Conservation (phyloP, 2,329 filamentous ascomycete species). For the Aspergillus niger region DNA sequence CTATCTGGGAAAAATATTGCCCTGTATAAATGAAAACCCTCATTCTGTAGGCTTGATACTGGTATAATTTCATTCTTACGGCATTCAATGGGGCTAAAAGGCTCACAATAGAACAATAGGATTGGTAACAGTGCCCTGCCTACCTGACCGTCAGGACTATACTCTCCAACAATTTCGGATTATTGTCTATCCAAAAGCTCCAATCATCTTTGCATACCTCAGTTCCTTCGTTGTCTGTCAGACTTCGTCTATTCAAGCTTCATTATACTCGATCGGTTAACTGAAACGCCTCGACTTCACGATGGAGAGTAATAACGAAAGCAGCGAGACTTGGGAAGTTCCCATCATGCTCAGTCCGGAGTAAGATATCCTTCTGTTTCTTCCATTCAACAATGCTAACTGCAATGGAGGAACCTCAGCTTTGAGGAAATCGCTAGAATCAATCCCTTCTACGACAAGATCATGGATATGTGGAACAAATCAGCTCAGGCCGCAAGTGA, state of each 20-base stretch:
- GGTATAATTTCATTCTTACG: background rate
- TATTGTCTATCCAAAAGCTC: background rate
- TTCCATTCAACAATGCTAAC: conserved; percentile 10
- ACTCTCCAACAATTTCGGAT: no score
- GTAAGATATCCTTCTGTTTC: conserved; percentile 20
- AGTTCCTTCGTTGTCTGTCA: background rate
- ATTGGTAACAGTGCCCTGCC: no score
- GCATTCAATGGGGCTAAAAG: no score
- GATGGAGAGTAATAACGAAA: background rate
- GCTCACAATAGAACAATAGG: background rate
- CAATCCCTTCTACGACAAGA: conserved; percentile 30
- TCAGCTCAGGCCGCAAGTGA: conserved; percentile 13
- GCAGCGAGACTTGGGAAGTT: conserved; percentile 25
- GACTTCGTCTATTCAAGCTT: background rate
- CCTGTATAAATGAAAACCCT: no score
- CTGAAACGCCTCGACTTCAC: background rate
- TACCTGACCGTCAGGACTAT: background rate
- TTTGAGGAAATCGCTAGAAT: conserved; percentile 32
- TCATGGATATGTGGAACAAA: conserved; percentile 24
- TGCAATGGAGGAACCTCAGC: conserved; percentile 21
- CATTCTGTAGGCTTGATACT: no score
- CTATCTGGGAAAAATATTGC: background rate
- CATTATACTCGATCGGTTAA: background rate
- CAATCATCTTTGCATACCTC: background rate
- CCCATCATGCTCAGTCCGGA: conserved; percentile 32